phyloP scores from a whole-genome alignment of 2,329 filamentous ascomycete genomes.

The Aspergillus neotritici region DNA sequence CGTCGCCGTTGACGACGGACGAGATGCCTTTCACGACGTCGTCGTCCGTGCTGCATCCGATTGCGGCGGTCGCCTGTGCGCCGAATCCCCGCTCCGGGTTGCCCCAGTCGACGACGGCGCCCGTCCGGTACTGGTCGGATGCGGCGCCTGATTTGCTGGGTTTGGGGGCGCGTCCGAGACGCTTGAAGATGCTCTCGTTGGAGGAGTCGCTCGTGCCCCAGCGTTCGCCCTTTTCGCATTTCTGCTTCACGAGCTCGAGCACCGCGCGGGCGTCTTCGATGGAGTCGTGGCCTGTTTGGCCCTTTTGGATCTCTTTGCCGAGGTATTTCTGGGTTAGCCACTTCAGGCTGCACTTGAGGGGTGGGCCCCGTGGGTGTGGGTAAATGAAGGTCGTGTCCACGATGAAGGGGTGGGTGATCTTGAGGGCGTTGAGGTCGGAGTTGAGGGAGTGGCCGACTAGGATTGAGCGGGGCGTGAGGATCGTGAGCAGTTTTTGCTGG shows the following conservation, averaged over 20 bases:
- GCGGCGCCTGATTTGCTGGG: slow-evolving; percentile 31
- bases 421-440: slow-evolving; percentile 66
- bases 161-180: slow-evolving; percentile 57
- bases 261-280: slow-evolving; percentile 88
- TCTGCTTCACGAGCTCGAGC: slow-evolving; percentile 87
- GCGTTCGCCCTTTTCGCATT: slow-evolving; percentile 82
- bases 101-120: slow-evolving; percentile 80
- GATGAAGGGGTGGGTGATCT: slow-evolving; percentile 84
- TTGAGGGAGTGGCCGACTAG: slow-evolving; percentile 46
- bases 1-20: slow-evolving; percentile 47
- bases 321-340: slow-evolving; percentile 84
- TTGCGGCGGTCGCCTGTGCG: slow-evolving; percentile 49
- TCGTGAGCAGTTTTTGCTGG: slow-evolving; percentile 65
- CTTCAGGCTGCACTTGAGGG: slow-evolving; percentile 84
- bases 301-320: slow-evolving; percentile 80
- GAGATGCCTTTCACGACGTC: slow-evolving; percentile 54
- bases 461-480: slow-evolving; percentile 53
- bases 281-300: slow-evolving; percentile 74
- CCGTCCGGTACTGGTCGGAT: slow-evolving; percentile 31
- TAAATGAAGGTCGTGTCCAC: slow-evolving; percentile 87
- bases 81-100: slow-evolving; percentile 62
- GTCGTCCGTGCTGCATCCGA: slow-evolving; percentile 54
- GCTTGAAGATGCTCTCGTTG: slow-evolving; percentile 83
- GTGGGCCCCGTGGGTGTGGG: slow-evolving; percentile 82
- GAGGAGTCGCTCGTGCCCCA: slow-evolving; percentile 78